A percentile compares a stretch with the other conserved stretches of the same genome.
Conservation (phyloP, 2,329 filamentous ascomycete species). For the Dryadomyces quercivorus region DNA sequence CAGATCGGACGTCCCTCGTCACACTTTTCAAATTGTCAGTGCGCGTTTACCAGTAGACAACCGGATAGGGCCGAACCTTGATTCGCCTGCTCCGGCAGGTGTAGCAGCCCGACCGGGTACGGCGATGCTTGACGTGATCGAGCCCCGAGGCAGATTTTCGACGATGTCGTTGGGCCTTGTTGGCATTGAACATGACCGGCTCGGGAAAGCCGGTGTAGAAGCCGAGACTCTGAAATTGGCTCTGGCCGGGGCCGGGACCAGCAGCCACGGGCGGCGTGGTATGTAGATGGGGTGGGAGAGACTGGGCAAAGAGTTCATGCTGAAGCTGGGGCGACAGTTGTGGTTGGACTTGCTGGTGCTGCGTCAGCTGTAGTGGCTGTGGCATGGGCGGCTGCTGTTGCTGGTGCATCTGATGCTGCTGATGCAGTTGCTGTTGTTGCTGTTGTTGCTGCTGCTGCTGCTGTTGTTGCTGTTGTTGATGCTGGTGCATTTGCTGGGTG, state of each 20-base stretch:
- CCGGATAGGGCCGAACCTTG: conserved; percentile 38
- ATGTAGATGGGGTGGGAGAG: conserved; percentile 18
- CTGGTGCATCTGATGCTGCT: neutral
- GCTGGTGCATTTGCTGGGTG: neutral
- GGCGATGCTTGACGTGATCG: conserved; percentile 81
- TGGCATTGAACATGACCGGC: conserved; percentile 31
- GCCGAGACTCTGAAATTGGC: conserved; percentile 32
- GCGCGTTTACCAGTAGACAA: no score
- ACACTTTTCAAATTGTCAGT: conserved; percentile 43
- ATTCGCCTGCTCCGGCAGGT: conserved; percentile 84
- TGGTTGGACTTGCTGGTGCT: conserved; percentile 2
- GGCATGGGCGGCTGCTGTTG: neutral
- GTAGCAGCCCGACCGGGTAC: conserved; percentile 86
- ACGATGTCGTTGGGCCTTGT: conserved; percentile 36
- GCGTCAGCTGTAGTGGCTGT: neutral
- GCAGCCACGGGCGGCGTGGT: conserved; percentile 17
- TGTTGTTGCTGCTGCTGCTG: neutral
- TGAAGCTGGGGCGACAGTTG: conserved; percentile 5
- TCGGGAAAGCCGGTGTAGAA: conserved; percentile 40
- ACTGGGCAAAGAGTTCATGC: conserved; percentile 1
- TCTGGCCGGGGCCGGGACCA: conserved; percentile 23
- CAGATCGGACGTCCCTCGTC: conserved; percentile 82
- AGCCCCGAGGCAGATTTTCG: conserved; percentile 37
- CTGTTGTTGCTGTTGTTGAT: neutral
- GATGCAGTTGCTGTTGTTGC: neutral